Evolutionary conservation across 257 asterid species (phyloP), one percentile per base, ranked within the genome.

Genomic region (Solanum etuberosum): DNA sequence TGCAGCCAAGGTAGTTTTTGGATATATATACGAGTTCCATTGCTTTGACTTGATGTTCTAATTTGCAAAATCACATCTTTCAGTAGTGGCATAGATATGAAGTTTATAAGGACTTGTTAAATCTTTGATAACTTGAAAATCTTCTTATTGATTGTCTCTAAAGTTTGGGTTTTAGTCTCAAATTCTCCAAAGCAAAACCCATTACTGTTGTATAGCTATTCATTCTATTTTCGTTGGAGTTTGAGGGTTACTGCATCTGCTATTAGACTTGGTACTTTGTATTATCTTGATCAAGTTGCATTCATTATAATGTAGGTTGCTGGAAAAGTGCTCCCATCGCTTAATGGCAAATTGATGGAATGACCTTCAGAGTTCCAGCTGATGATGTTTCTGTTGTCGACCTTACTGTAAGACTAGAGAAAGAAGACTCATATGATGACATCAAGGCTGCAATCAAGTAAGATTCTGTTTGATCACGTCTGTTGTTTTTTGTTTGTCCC

Each of bases 351-450:
- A 88, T 81, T 95, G 88, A 95, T 1, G 98, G 98, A 8, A 95
- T 95, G 98, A 83, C 98, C 14, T 94, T 95, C 94, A 93, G 98
- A 57, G 96, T 94, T 83, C 98, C 98, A 51, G 94, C 98, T 1
- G 96, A 90, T 1, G 98, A 95, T 88, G 98, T 95, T 38, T 95
- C 98, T 4, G 95, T 95, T 6, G 96, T 95, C 21, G 98, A 94
- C 87, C 95, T 95, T 25, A 95, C 98, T 0, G 96, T 94, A 61
- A 91, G 94, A 86, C 92, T 93, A 29, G 95, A 92, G 93, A 95
- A 95, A 77, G 92, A 89, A 57, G 96, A 95, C 31, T 88, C 94
- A 31, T 95, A 95, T 54, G 98, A 95, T 14, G 91, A 94, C 27
- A 92, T 95, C 91, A 94, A 94, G 85, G 92, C 92, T 86, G 96